phyloP scores from a whole-genome alignment of 495 filamentous ascomycete species.

The Aspergillus bridgeri region DNA sequence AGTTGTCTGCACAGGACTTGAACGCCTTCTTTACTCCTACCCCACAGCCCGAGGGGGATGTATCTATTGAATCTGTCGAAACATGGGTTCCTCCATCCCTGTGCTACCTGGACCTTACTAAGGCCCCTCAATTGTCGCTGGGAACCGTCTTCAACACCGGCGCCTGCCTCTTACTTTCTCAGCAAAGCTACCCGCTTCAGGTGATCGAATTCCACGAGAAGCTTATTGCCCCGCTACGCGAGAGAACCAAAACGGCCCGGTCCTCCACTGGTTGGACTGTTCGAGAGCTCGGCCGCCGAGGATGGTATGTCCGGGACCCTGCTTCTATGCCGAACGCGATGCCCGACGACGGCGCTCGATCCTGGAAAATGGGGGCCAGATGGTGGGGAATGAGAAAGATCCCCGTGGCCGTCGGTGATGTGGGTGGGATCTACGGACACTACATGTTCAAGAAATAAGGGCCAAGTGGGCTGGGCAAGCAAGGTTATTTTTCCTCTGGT shows the following conservation, averaged over 20 bases:
- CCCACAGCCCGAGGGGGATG: constrained; percentile 19
- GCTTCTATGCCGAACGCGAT: constrained; percentile 32
- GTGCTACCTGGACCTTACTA: constrained; percentile 74
- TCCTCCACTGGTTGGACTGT: constrained; percentile 59
- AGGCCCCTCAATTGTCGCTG: constrained; percentile 54
- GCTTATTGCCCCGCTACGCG: constrained; percentile 57
- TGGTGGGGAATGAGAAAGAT: constrained; percentile 88
- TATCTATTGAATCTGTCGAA: constrained; percentile 24
- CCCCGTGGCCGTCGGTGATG: constrained; percentile 71
- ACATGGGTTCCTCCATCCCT: constrained; percentile 61
- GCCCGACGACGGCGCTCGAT: constrained; percentile 50
- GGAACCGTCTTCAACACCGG: constrained; percentile 57
- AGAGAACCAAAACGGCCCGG: constrained; percentile 49
- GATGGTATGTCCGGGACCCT: constrained; percentile 64
- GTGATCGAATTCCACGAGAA: constrained; percentile 78
- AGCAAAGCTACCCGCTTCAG: constrained; percentile 65
- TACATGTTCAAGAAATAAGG: constrained; percentile 77
- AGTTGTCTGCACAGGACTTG: constrained; percentile 62
- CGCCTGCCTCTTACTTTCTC: constrained; percentile 56
- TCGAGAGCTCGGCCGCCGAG: constrained; percentile 63
- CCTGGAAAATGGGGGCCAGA: constrained; percentile 88
- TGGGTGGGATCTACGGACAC: constrained; percentile 81
- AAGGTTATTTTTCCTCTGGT: not conserved
- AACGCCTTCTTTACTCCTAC: constrained; percentile 48
- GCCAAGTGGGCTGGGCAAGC: not conserved